Conservation (phyloP, 2,329 filamentous ascomycete genomes). For the Fusarium siculi region DNA sequence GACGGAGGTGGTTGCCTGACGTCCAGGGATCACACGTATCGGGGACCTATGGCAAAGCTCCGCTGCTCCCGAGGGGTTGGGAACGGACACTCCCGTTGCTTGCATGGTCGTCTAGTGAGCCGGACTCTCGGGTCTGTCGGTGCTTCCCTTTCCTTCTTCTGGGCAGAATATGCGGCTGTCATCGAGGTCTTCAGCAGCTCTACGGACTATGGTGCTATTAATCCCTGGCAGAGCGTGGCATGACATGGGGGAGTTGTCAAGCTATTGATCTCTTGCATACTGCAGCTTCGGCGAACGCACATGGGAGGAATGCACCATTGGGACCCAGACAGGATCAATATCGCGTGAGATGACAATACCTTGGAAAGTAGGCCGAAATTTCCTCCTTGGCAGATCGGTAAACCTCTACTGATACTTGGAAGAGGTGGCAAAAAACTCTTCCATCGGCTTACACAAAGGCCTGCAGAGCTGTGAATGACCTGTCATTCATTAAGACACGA, state of each 20-base stretch:
- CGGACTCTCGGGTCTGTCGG: conserved; percentile 3
- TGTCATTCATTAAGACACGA: conserved; percentile 3
- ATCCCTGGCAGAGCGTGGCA: background rate
- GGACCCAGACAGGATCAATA: background rate
- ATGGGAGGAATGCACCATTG: background rate
- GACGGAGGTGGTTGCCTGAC: background rate
- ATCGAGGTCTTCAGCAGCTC: background rate
- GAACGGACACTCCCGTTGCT: conserved; percentile 34
- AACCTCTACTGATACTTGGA: background rate
- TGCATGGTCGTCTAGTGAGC: conserved; percentile 19
- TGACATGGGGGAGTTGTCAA: background rate
- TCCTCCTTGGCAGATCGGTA: background rate
- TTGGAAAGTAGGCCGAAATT: background rate
- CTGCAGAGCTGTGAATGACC: background rate
- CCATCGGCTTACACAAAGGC: background rate
- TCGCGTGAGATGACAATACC: background rate
- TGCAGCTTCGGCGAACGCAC: background rate
- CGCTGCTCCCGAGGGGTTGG: background rate
- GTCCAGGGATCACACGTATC: background rate
- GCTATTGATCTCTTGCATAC: background rate
- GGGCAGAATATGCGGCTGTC: background rate
- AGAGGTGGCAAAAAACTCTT: background rate
- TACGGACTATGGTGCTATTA: background rate
- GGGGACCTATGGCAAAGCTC: background rate
- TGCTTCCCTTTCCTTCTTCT: background rate